These are phyloP conservation scores for Salix arbutifolia DNA, from an alignment of 345 rosid species.

Conservation along the genomic window DNA sequence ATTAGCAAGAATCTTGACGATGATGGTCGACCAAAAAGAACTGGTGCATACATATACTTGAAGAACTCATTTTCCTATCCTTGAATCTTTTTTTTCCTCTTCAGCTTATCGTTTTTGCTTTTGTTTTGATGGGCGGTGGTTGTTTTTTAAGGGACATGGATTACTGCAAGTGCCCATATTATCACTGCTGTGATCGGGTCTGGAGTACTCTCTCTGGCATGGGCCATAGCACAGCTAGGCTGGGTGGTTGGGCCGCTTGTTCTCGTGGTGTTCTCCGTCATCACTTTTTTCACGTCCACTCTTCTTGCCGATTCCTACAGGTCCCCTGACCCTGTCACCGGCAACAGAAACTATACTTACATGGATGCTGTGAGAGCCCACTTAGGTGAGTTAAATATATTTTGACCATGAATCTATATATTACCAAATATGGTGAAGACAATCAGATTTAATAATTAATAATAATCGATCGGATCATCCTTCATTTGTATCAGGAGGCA, in stretches of 20 bases:
- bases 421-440: too few species aligned
- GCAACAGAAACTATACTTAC: slow-evolving; percentile 78
- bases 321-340: slow-evolving; percentile 65
- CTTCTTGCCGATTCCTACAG: slow-evolving; percentile 77
- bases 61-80: neutral
- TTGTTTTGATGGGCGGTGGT: neutral
- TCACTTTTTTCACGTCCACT: slow-evolving; percentile 74
- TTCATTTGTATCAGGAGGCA: slow-evolving; percentile 7
- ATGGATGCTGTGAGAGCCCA: slow-evolving; percentile 75
- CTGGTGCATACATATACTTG: slow-evolving; percentile 34
- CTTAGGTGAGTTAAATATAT: slow-evolving; percentile 37
- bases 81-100: neutral
- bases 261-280: slow-evolving; percentile 58
- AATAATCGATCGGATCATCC: too few species aligned
- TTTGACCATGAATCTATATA: too few species aligned
- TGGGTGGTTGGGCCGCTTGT: slow-evolving; percentile 80
- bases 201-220: slow-evolving; percentile 79
- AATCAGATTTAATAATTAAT: neutral
- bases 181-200: slow-evolving; percentile 92
- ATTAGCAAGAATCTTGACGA: slow-evolving; percentile 53
- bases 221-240: slow-evolving; percentile 86
- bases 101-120: neutral
- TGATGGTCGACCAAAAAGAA: slow-evolving; percentile 65
- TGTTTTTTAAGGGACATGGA: slow-evolving; percentile 57
- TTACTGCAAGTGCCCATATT: slow-evolving; percentile 81